Percentiles rank a stretch among this genome's conserved stretches.
Evolutionary conservation across 2,329 filamentous ascomycete genomes (phyloP).

Genomic region (Fusarium nanum): DNA sequence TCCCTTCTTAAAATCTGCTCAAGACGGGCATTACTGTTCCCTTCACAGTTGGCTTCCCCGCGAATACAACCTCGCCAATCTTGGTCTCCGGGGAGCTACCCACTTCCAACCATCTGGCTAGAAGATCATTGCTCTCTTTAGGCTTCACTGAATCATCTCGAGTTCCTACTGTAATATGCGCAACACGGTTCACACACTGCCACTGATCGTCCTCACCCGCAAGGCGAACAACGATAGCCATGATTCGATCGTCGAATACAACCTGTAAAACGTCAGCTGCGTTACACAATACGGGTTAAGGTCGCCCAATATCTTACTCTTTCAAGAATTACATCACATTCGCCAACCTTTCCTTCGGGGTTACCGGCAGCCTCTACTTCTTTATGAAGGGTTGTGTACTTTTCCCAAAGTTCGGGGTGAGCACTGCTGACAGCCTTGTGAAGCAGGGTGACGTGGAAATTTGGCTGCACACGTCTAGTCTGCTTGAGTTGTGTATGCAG

Average conservation of each 20-base stretch:
- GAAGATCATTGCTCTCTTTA: slow-evolving; percentile 90
- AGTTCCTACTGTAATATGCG: slow-evolving; percentile 93
- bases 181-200: slow-evolving; percentile 79
- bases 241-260: slow-evolving; percentile 86
- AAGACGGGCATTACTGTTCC: slow-evolving; percentile 62
- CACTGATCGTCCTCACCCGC: slow-evolving; percentile 67
- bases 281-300: background rate
- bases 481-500: slow-evolving; percentile 83
- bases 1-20: slow-evolving; percentile 54
- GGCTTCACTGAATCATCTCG: slow-evolving; percentile 81
- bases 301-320: slow-evolving; percentile 55
- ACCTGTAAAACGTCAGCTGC: slow-evolving; percentile 58
- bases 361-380: slow-evolving; percentile 52
- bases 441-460: slow-evolving; percentile 94
- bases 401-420: slow-evolving; percentile 78
- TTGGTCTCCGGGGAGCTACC: slow-evolving; percentile 58
- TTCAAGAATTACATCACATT: slow-evolving; percentile 73
- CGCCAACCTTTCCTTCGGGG: slow-evolving; percentile 61
- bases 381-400: slow-evolving; percentile 72
- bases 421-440: slow-evolving; percentile 75
- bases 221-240: slow-evolving; percentile 89
- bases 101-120: slow-evolving; percentile 77
- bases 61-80: slow-evolving; percentile 63
- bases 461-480: slow-evolving; percentile 78
- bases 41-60: slow-evolving; percentile 60